Conservation (phyloP, 805 yeast genomes). For the Suhomyces xylopsoci region DNA sequence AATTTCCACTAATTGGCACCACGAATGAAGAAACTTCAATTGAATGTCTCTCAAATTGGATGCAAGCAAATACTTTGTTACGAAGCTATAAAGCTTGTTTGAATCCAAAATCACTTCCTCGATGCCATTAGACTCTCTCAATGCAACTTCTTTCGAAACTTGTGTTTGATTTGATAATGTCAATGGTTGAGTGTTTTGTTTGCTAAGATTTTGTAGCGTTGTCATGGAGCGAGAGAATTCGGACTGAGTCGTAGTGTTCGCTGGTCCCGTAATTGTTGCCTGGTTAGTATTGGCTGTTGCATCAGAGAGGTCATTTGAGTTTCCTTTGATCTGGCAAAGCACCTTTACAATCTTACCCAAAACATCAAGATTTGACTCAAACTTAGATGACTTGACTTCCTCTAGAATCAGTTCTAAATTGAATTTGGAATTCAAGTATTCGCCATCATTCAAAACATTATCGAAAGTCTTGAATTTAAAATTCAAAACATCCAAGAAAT, state of each 20-base stretch:
- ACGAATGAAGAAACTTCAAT: constrained; percentile 65
- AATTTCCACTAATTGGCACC: constrained; percentile 80
- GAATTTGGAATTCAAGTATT: constrained; percentile 23
- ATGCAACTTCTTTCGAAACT: background rate
- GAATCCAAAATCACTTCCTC: constrained; percentile 21
- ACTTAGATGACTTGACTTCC: constrained; percentile 26
- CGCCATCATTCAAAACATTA: constrained; percentile 29
- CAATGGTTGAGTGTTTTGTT: background rate
- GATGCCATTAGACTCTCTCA: background rate
- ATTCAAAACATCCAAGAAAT: constrained; percentile 69
- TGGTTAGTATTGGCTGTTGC: background rate
- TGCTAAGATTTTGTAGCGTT: background rate
- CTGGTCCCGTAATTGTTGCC: background rate
- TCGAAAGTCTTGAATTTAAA: constrained; percentile 48
- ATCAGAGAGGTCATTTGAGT: background rate
- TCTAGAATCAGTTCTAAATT: constrained; percentile 35
- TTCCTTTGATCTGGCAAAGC: constrained; percentile 14
- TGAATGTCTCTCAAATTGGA: constrained; percentile 51
- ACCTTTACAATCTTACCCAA: constrained; percentile 21
- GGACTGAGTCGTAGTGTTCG: background rate
- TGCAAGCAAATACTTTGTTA: constrained; percentile 46
- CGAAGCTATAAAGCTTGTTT: constrained; percentile 29
- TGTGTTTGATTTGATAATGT: background rate
- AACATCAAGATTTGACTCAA: constrained; percentile 18
- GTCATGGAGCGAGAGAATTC: background rate